phyloP scores from a whole-genome alignment of 2,329 filamentous ascomycete genomes.

The Aspergillus chevalieri region DNA sequence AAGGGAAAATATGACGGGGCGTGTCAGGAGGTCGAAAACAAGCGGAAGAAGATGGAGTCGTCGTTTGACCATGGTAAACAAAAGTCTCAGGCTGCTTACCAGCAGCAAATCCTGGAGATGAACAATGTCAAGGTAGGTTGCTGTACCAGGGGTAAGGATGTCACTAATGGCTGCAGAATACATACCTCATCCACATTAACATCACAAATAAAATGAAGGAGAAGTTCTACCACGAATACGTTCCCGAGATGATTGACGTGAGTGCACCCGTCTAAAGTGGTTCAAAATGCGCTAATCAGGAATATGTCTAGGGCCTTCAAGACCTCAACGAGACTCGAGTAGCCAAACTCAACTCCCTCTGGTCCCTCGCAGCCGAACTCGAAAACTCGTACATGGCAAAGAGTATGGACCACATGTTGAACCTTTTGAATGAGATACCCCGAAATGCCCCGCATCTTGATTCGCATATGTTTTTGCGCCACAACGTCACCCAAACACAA shows the following conservation, averaged over 20 bases:
- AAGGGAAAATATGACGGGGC: constrained; percentile 89
- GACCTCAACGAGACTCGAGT: constrained; percentile 88
- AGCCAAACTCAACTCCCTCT: constrained; percentile 74
- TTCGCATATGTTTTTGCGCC: constrained; percentile 95
- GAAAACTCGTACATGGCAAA: constrained; percentile 73
- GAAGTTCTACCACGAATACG: constrained; percentile 93
- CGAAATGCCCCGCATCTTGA: constrained; percentile 85
- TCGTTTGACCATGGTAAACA: constrained; percentile 80
- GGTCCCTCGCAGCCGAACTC: constrained; percentile 71
- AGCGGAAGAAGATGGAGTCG: constrained; percentile 89
- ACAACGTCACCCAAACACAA: constrained; percentile 76
- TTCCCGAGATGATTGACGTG: constrained; percentile 88
- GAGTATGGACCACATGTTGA: constrained; percentile 65
- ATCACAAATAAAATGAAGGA: constrained; percentile 98
- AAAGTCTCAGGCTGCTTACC: constrained; percentile 86
- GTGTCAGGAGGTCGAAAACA: constrained; percentile 90
- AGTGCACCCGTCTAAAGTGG: constrained; percentile 15
- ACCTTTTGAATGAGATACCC: constrained; percentile 72
- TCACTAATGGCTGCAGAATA: constrained; percentile 55
- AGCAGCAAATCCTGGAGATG: constrained; percentile 91
- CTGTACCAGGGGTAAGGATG: background rate
- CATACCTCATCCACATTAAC: constrained; percentile 93
- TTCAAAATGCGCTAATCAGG: background rate
- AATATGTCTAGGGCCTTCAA: constrained; percentile 57
- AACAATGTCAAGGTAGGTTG: constrained; percentile 69